Conservation (phyloP, 176 grass and related monocot genomes). For the Phoenix roebelenii region DNA sequence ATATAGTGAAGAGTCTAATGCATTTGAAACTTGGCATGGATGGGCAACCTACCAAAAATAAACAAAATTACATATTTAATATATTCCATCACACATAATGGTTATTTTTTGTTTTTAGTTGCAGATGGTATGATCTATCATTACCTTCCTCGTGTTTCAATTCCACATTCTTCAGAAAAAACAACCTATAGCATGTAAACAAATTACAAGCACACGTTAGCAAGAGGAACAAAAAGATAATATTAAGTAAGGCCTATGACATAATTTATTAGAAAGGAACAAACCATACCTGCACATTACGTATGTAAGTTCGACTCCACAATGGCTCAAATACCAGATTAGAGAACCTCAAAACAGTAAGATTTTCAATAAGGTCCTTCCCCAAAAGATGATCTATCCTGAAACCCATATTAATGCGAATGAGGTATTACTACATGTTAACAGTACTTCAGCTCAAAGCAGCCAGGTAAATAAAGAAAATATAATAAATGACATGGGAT, state of each 20-base stretch:
- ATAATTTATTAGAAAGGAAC: neutral
- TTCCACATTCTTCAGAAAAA: slow-evolving; percentile 82
- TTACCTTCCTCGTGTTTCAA: slow-evolving; percentile 80
- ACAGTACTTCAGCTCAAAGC: too few species aligned
- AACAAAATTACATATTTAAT: too few species aligned
- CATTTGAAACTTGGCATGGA: too few species aligned
- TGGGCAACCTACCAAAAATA: too few species aligned
- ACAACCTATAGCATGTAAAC: slow-evolving; percentile 46
- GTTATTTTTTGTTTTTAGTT: too few species aligned
- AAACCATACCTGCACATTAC: slow-evolving; percentile 74
- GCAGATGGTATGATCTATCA: neutral
- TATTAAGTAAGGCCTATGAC: slow-evolving; percentile 1
- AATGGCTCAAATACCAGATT: slow-evolving; percentile 97
- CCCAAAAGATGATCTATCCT: slow-evolving; percentile 96
- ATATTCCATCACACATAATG: too few species aligned
- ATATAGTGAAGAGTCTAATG: too few species aligned
- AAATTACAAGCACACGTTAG: slow-evolving; percentile 12
- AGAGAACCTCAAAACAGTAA: slow-evolving; percentile 91
- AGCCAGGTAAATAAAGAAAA: too few species aligned
- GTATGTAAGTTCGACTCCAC: slow-evolving; percentile 76
- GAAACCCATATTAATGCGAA: neutral
- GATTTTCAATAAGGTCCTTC: slow-evolving; percentile 92
- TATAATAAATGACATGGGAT: too few species aligned
- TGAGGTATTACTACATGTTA: neutral
- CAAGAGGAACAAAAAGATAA: slow-evolving; percentile 8